A percentile compares a stretch with the other conserved stretches of the same genome.
These are phyloP conservation scores for Russula sp. DNA, from an alignment of 768 basidiomycete genomes.

Conservation along the genomic window DNA sequence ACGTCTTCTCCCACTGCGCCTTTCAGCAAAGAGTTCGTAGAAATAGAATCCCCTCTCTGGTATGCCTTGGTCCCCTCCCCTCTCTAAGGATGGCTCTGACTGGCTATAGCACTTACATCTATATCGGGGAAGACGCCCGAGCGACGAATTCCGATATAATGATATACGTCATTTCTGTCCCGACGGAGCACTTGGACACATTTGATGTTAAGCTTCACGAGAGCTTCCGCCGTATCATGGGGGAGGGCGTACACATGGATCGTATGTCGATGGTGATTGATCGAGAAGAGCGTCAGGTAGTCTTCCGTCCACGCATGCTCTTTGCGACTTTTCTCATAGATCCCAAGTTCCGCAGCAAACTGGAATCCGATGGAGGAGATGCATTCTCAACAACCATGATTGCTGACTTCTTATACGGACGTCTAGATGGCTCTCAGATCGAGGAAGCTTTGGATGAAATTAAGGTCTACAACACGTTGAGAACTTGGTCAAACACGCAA, in stretches of 20 bases:
- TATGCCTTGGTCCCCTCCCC: constrained; percentile 30
- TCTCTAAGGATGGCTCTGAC: constrained; percentile 7
- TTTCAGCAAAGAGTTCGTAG: constrained; percentile 86
- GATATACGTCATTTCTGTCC: constrained; percentile 79
- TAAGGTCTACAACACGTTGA: constrained; percentile 58
- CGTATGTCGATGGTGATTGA: constrained; percentile 83
- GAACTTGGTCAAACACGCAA: constrained; percentile 63
- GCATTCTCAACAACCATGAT: constrained; percentile 72
- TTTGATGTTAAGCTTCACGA: constrained; percentile 64
- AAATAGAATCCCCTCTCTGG: constrained; percentile 88
- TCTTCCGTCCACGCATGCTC: neutral
- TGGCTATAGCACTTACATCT: constrained; percentile 66
- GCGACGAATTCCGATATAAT: constrained; percentile 68
- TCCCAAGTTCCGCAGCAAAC: constrained; percentile 65
- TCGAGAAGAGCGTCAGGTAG: constrained; percentile 81
- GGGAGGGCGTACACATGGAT: constrained; percentile 82
- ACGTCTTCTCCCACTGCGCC: constrained; percentile 80
- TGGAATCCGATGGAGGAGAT: constrained; percentile 81
- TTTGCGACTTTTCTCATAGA: neutral
- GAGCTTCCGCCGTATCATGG: constrained; percentile 62
- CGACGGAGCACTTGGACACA: constrained; percentile 66
- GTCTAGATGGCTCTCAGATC: constrained; percentile 75
- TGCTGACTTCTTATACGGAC: constrained; percentile 81
- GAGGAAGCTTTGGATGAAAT: constrained; percentile 71
- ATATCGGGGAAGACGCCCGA: constrained; percentile 71